phyloP scores from a whole-genome alignment of 495 filamentous ascomycete genomes.

The Penicillium desertorum region DNA sequence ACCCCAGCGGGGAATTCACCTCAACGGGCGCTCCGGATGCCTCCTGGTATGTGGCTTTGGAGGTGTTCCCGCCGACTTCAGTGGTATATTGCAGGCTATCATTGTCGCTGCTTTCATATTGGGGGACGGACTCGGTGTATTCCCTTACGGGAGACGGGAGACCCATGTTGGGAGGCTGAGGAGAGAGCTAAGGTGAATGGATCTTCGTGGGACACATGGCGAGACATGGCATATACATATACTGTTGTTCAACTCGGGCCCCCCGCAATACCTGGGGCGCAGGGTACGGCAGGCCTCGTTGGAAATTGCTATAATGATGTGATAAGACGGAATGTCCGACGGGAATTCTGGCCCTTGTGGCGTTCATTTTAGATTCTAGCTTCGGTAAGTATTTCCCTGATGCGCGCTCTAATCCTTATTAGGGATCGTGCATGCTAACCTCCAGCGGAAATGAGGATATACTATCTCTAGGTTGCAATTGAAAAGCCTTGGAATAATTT shows the following conservation, averaged over 20 bases:
- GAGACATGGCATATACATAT: not conserved
- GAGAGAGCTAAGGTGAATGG: not conserved
- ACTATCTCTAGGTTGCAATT: no score
- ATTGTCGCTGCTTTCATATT: conserved; percentile 19
- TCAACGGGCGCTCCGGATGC: conserved; percentile 64
- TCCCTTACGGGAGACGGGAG: not conserved
- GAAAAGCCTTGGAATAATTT: not conserved
- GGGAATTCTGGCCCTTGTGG: not conserved
- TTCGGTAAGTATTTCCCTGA: not conserved
- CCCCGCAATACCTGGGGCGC: not conserved
- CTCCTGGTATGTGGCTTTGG: conserved; percentile 59
- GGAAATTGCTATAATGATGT: conserved; percentile 1
- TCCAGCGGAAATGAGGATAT: not conserved
- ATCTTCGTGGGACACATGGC: not conserved
- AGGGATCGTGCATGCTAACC: not conserved
- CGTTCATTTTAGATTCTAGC: not conserved
- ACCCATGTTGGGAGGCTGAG: not conserved
- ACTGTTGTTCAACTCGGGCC: not conserved
- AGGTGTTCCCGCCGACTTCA: conserved; percentile 56
- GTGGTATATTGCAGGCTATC: conserved; percentile 51
- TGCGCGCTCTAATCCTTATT: not conserved
- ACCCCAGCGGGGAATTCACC: conserved; percentile 56
- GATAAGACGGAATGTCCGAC: conserved; percentile 1
- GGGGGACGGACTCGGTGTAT: not conserved
- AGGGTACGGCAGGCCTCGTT: not conserved